These are phyloP conservation scores for Carpinus fangiana DNA, from an alignment of 306 rosid species.

Conservation along the genomic window DNA sequence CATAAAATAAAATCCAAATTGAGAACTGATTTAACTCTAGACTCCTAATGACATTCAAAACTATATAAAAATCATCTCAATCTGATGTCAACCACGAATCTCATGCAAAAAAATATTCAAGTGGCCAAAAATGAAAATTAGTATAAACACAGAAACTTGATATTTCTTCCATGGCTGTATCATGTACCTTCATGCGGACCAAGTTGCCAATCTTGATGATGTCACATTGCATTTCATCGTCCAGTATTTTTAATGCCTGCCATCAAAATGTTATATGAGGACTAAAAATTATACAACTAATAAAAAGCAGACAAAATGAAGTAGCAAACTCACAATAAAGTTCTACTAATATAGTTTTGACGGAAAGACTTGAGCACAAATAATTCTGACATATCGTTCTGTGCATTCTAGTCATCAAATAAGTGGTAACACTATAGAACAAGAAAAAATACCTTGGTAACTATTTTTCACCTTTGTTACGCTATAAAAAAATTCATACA, in stretches of 20 bases:
- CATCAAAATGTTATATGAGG: conserved; percentile 7
- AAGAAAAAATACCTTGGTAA: not conserved
- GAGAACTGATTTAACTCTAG: too few relatives aligned
- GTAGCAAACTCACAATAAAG: not conserved
- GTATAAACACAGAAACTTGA: not conserved
- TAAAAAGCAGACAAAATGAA: not conserved
- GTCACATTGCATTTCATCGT: conserved; percentile 86
- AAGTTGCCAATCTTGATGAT: conserved; percentile 75
- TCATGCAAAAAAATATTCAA: not conserved
- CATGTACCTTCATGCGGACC: conserved; percentile 72
- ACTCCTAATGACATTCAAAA: too few relatives aligned
- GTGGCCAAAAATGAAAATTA: not conserved
- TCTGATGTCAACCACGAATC: not conserved
- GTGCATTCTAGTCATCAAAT: not conserved
- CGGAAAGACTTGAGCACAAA: not conserved
- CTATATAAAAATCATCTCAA: not conserved
- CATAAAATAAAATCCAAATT: too few relatives aligned
- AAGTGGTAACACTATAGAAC: not conserved
- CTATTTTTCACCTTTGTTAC: not conserved
- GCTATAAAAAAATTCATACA: not conserved
- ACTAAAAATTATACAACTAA: conserved; percentile 15
- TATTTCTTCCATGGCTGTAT: not conserved
- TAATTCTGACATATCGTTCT: not conserved
- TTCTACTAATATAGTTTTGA: not conserved
- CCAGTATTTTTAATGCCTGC: conserved; percentile 79